Base-by-base conservation (phyloP, 2,329 filamentous ascomycete genomes). In the Ascochyta rabiei region DNA sequence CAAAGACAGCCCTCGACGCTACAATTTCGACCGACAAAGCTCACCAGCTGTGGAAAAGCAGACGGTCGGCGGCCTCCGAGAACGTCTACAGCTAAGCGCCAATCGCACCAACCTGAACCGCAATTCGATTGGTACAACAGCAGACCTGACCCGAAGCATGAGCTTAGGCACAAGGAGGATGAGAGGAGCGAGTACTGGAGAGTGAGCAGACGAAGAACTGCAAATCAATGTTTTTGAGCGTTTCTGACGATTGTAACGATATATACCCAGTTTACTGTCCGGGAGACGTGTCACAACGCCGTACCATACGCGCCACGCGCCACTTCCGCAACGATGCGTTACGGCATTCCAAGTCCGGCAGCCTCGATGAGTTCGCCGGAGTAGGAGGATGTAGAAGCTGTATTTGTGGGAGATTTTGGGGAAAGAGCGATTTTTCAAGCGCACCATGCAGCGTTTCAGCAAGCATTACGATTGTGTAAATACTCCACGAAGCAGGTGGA, bases 11-110 rank as follows among this genome's bases (percentile, higher is more conserved):
- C 63, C 57, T 26, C 57, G 65, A 24, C 66, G 71, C 16, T 73
- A 63, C 51, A 66, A 65, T 15, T 48, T 67, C 12, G 68, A 69
- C 13, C 64, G 68, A 45, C 69, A 71, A 38, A 66, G 55, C 31
- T 68, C 71, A 6, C 68, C 70, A 15, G 70, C 66, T 18, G 65
- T 69, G 34, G 71, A 75, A 18, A 73, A 69, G 54, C 69, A 66
- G 31, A 33, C 61, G 8, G 49, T 67, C 10, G 55, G 56, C 26
- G 65, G 67, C 5, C 48, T 68, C 5, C 60, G 64, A 26, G 61
- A 65, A 23, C 60, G 69, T 37, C 59, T 64, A 9, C 70, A 71
- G 42, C 62, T 68, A 23, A 62, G 55, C 40, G 55, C 62, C 13
- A 68, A 66, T 39, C 59, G 70, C 37, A 63, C 59, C 24, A 68